phyloP scores from a whole-genome alignment of 2,329 filamentous ascomycete genomes.

The Chaetomium globosum region DNA sequence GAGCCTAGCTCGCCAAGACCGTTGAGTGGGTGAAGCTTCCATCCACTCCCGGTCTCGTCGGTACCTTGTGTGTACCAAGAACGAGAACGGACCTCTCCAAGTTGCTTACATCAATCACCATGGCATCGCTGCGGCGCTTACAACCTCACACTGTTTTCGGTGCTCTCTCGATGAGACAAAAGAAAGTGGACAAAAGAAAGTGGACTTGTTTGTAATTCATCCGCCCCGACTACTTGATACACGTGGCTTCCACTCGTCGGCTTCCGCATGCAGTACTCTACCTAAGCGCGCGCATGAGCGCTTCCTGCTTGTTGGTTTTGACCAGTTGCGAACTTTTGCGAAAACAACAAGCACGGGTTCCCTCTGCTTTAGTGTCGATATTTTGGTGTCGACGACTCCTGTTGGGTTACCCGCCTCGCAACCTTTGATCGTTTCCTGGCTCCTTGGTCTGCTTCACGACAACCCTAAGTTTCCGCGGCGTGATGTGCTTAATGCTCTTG shows the following conservation, averaged over 20 bases:
- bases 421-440: neutral
- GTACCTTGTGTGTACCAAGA: no score
- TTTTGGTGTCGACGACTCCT: neutral
- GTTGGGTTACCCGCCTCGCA: neutral
- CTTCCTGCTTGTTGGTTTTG: neutral
- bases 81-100: no score
- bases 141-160: no score
- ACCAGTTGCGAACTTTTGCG: neutral
- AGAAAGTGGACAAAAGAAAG: neutral
- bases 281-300: conserved; percentile 18
- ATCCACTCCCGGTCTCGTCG: neutral
- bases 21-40: neutral
- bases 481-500: neutral
- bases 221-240: neutral
- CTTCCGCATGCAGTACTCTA: neutral
- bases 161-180: no score
- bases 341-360: neutral
- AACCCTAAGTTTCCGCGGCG: neutral
- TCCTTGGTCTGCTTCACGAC: neutral
- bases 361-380: neutral
- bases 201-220: neutral
- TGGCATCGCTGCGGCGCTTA: no score
- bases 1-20: conserved; percentile 11
- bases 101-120: no score
- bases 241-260: neutral